These are phyloP conservation scores for Leccinellum albellum DNA, from an alignment of 768 basidiomycete species.

Conservation along the genomic window DNA sequence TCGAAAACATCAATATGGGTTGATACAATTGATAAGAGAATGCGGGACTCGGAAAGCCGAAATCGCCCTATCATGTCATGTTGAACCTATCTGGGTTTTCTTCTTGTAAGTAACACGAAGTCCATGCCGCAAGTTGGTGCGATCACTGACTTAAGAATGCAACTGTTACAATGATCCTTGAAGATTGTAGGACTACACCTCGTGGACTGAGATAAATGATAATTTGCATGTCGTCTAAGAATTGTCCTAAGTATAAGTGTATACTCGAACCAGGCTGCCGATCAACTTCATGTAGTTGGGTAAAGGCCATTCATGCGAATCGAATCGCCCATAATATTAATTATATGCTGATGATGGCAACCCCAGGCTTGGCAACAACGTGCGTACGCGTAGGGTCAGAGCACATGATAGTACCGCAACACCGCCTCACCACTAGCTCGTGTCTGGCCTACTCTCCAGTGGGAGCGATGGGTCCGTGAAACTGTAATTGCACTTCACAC, in stretches of 20 bases:
- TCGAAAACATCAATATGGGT: neutral
- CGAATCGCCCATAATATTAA: neutral
- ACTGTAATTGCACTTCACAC: slow-evolving; percentile 73
- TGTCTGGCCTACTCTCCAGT: slow-evolving; percentile 38
- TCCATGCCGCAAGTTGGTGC: neutral
- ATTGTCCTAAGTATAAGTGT: neutral
- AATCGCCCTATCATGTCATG: neutral
- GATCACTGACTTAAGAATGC: neutral
- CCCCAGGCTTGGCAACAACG: neutral
- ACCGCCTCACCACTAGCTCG: slow-evolving; percentile 13
- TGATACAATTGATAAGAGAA: neutral
- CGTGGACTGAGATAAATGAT: neutral
- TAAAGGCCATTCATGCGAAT: neutral
- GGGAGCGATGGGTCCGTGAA: slow-evolving; percentile 69
- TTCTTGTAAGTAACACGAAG: neutral
- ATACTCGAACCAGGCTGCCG: neutral
- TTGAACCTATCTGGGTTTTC: neutral
- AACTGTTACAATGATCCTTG: neutral
- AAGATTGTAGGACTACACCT: neutral
- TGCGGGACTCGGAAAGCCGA: neutral
- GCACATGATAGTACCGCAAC: neutral
- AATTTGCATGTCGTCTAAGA: neutral
- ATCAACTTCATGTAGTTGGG: neutral
- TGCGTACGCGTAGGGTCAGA: slow-evolving; percentile 5
- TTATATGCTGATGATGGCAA: neutral